Base-by-base conservation (phyloP, 306 rosid species). In the Aeschynomene evenia region DNA sequence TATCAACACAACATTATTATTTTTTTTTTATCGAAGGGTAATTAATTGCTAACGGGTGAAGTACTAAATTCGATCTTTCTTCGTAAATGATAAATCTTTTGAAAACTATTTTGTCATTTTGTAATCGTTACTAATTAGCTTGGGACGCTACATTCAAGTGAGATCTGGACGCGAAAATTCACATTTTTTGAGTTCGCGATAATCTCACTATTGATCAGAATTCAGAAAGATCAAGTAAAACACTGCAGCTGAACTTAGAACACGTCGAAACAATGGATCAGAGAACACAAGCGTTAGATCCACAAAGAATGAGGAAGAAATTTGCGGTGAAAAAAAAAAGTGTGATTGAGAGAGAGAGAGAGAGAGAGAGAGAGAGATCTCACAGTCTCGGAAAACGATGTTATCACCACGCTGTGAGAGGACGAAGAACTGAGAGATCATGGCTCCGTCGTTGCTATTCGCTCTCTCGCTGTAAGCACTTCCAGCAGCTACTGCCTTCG, bases 391-490 rank as follows among this genome's bases (percentile, higher is more conserved):
- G 61, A 78, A 82, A 9, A 82, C 86, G 76, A 82, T 78, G 70
- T 78, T 74, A 82, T 78, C 83, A 62, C 86, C 83, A 48, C 83
- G 83, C 76, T 82, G 83, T 36, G 83, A 82, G 18, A 82, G 71
- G 31, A 78, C 81, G 75, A 78, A 82, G 81, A 82, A 78, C 61
- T 78, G 86, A 51, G 86, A 82, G 61, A 82, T 82, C 86, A 82
- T 82, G 58, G 62, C 40, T 78, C 19, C 65, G 66, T 40, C 31
- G 15, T 45, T 29, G 39, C 45, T 18, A 13, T 11, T 15, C 28
- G 67, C 24, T 45, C 24, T 45, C 1, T 72, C 19, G 63, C 31
- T 43, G 45, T 28, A 50, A 46, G 51, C 66, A 20, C 63, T 58
- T 39, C 49, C 11, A 16, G 3, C 71, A 16, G 81, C 36, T 45